Evolutionary conservation across 106 monocot species (phyloP).

Genomic region (Acorus gramineus): DNA sequence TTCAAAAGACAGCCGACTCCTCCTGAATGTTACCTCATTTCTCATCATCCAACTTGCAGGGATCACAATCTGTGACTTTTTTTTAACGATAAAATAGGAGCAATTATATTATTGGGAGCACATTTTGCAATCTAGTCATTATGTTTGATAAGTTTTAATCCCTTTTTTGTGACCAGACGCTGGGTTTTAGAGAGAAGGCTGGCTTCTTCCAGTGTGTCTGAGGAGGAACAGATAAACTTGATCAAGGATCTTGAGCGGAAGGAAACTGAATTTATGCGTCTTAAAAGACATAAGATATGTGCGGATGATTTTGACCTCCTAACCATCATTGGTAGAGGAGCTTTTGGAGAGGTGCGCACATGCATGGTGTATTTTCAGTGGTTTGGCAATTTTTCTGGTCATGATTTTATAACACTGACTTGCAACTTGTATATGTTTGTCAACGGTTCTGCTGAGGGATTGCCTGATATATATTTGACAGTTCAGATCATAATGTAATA

Average conservation of each 20-base stretch:
- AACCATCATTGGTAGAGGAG: conserved; percentile 93
- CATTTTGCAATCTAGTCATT: background rate
- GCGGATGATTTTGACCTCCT: conserved; percentile 94
- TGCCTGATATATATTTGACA: no score
- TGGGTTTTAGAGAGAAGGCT: conserved; percentile 71
- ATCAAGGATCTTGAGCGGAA: conserved; percentile 94
- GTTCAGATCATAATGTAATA: no score
- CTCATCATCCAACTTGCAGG: no score
- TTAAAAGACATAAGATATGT: conserved; percentile 96
- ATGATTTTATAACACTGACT: no score
- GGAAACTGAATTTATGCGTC: conserved; percentile 95
- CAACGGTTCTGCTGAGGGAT: no score
- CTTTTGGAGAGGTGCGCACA: conserved; percentile 83
- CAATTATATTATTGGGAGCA: no score
- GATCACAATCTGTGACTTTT: no score
- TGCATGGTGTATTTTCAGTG: background rate
- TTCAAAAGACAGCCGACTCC: no score
- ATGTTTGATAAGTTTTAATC: conserved; percentile 12
- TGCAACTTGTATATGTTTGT: no score
- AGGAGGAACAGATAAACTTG: conserved; percentile 80
- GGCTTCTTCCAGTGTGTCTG: conserved; percentile 72
- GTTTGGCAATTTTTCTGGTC: background rate
- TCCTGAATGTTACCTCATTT: no score
- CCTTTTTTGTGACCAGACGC: conserved; percentile 25
- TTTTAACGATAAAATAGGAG: no score